These are phyloP conservation scores for Microsporum audouinii DNA, from an alignment of 2,329 filamentous ascomycete genomes.

Conservation along the genomic window DNA sequence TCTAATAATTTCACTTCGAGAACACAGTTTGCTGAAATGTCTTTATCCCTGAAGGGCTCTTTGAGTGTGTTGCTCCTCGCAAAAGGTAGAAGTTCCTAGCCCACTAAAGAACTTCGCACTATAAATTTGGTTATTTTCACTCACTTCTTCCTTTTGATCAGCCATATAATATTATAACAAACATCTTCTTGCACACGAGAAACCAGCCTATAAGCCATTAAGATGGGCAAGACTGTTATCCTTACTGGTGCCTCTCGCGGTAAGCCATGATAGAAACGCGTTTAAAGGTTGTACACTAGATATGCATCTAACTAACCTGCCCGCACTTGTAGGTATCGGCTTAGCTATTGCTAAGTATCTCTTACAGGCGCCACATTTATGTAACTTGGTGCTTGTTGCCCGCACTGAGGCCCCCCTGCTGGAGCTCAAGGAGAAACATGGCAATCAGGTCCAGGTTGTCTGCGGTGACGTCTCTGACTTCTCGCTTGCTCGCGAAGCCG, in stretches of 20 bases:
- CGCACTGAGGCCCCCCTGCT: slow-evolving; percentile 45
- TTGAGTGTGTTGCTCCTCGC: background rate
- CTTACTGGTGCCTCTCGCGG: slow-evolving; percentile 57
- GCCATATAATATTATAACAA: background rate
- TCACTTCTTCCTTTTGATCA: background rate
- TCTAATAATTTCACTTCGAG: background rate
- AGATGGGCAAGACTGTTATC: slow-evolving; percentile 50
- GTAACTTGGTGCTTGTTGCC: slow-evolving; percentile 49
- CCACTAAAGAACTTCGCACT: background rate
- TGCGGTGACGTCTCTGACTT: slow-evolving; percentile 48
- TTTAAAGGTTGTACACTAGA: background rate
- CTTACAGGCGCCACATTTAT: slow-evolving; percentile 37
- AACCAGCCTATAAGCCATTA: background rate
- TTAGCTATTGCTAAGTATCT: slow-evolving; percentile 50
- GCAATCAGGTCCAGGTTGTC: slow-evolving; percentile 44
- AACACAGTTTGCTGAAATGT: background rate
- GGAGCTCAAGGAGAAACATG: slow-evolving; percentile 43
- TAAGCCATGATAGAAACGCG: slow-evolving; percentile 19
- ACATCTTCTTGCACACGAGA: background rate
- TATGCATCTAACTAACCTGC: slow-evolving; percentile 4
- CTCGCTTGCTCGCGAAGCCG: slow-evolving; percentile 47
- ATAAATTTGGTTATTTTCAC: background rate
- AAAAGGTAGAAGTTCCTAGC: background rate
- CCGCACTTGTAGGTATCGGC: slow-evolving; percentile 44
- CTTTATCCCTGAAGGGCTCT: background rate